These are phyloP conservation scores for Mariannaea sp. DNA, from an alignment of 2,329 filamentous ascomycete species.

Conservation along the genomic window DNA sequence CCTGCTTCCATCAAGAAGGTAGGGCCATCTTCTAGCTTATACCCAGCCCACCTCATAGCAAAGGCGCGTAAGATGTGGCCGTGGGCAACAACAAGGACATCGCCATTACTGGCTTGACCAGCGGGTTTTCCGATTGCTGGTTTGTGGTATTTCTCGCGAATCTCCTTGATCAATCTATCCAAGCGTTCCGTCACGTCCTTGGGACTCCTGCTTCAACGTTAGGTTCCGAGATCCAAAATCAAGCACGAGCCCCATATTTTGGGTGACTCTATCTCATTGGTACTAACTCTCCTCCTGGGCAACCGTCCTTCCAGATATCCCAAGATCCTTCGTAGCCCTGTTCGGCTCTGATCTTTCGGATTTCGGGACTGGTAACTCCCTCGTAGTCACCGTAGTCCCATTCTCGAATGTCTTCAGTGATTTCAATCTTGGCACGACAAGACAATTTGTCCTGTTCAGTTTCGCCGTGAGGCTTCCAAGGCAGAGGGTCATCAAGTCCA, in stretches of 20 bases:
- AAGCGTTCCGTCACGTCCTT: slow-evolving; percentile 73
- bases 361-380: slow-evolving; percentile 74
- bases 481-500: slow-evolving; percentile 68
- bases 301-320: slow-evolving; percentile 92
- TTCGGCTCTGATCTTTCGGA: slow-evolving; percentile 60
- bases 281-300: slow-evolving; percentile 81
- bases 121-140: slow-evolving; percentile 62
- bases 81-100: slow-evolving; percentile 74
- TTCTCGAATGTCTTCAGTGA: slow-evolving; percentile 76
- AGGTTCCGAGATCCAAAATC: not conserved
- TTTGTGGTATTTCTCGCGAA: slow-evolving; percentile 68
- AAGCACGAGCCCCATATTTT: not conserved
- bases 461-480: slow-evolving; percentile 65
- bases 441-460: slow-evolving; percentile 45
- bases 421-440: slow-evolving; percentile 65
- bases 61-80: slow-evolving; percentile 89
- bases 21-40: slow-evolving; percentile 74
- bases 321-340: slow-evolving; percentile 65
- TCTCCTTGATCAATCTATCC: slow-evolving; percentile 76
- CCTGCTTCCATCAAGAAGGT: slow-evolving; percentile 85
- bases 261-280: slow-evolving; percentile 7
- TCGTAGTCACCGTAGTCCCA: slow-evolving; percentile 92
- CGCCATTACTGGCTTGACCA: slow-evolving; percentile 44
- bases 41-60: slow-evolving; percentile 82
- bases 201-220: slow-evolving; percentile 60